phyloP scores from a whole-genome alignment of 164 flowering plant genomes.

The Cinnamomum micranthum region DNA sequence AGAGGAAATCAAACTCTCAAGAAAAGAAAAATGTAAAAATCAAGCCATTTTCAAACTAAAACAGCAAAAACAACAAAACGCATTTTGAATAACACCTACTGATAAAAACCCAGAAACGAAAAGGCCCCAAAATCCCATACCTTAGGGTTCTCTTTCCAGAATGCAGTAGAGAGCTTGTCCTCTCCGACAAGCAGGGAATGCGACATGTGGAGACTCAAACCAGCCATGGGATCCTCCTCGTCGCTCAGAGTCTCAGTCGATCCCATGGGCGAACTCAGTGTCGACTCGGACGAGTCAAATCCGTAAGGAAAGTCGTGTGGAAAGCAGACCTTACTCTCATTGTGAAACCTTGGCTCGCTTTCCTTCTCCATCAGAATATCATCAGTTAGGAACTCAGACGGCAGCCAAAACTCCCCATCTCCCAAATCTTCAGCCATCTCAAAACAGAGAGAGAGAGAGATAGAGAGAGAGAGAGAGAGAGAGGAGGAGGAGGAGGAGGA shows the following conservation, averaged over 20 bases:
- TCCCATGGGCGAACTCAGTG: conserved; percentile 31
- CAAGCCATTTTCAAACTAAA: neutral
- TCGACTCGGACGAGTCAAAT: conserved; percentile 30
- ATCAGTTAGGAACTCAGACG: conserved; percentile 53
- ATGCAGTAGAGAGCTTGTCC: conserved; percentile 13
- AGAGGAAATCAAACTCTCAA: neutral
- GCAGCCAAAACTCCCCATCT: conserved; percentile 68
- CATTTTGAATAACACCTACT: neutral
- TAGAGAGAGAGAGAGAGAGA: neutral
- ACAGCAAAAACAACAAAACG: no score
- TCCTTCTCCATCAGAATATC: conserved; percentile 32
- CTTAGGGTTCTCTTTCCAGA: conserved; percentile 26
- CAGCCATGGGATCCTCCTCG: conserved; percentile 33
- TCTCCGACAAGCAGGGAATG: conserved; percentile 43
- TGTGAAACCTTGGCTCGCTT: neutral
- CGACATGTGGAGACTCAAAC: conserved; percentile 52
- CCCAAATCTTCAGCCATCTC: conserved; percentile 45
- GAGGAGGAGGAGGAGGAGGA: neutral
- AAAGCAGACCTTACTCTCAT: conserved; percentile 15
- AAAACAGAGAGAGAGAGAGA: neutral
- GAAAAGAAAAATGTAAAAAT: no score
- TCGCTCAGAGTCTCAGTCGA: conserved; percentile 34
- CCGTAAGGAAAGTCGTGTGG: conserved; percentile 53
- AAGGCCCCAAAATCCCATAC: conserved; percentile 11
- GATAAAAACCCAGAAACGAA: neutral